Percentiles rank a stretch among this genome's conserved stretches.
These are phyloP conservation scores for Moesziomyces sp. DNA, from an alignment of 1,284 basidiomycete genomes.

Conservation along the genomic window DNA sequence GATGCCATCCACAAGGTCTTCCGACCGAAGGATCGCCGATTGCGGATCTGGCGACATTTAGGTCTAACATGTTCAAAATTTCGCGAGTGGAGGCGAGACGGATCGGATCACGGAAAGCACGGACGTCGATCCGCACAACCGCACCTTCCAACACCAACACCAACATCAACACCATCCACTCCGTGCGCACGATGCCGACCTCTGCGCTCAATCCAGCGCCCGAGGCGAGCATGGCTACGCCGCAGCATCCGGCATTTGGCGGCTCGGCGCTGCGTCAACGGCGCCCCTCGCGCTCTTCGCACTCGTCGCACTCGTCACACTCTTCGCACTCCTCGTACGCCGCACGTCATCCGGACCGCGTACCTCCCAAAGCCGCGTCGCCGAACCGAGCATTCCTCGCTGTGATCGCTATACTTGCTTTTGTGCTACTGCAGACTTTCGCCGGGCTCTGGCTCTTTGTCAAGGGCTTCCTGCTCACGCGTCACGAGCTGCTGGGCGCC, in stretches of 20 bases:
- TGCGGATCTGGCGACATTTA: too few species aligned
- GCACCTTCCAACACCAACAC: background rate
- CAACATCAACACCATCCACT: too few species aligned
- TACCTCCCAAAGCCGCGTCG: slow-evolving; percentile 38
- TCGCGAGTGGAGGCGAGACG: too few species aligned
- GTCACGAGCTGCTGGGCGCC: slow-evolving; percentile 49
- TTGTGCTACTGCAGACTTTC: slow-evolving; percentile 46
- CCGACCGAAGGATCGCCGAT: too few species aligned
- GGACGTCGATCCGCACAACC: background rate
- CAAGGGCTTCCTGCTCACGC: slow-evolving; percentile 62
- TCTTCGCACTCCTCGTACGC: slow-evolving; percentile 59
- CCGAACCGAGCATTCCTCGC: slow-evolving; percentile 41
- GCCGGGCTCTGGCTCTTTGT: slow-evolving; percentile 60
- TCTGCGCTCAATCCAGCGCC: slow-evolving; percentile 48
- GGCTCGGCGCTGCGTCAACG: slow-evolving; percentile 21
- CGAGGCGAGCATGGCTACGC: slow-evolving; percentile 4
- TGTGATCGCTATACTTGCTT: slow-evolving; percentile 39
- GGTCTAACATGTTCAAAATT: too few species aligned
- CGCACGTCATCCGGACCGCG: slow-evolving; percentile 39
- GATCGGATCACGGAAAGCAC: too few species aligned
- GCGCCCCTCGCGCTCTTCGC: slow-evolving; percentile 31
- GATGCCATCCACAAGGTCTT: too few species aligned
- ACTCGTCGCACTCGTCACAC: slow-evolving; percentile 49
- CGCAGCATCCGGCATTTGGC: slow-evolving; percentile 35
- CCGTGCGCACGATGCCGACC: background rate